Conservation (phyloP, 2,329 filamentous ascomycete genomes). For the Ophiostoma tasmaniense region DNA sequence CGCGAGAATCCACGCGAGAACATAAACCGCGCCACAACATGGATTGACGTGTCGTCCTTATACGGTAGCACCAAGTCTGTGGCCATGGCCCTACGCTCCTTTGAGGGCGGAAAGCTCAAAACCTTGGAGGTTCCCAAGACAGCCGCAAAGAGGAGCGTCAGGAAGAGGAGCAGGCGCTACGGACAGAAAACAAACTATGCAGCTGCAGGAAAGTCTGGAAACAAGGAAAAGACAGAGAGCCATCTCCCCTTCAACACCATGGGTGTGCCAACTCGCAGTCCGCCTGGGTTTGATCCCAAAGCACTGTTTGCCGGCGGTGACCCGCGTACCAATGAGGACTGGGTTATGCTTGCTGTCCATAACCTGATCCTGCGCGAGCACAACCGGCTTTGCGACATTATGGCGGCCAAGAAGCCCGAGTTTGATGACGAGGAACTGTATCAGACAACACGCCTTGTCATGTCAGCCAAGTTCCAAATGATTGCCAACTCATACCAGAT, state of each 20-base stretch:
- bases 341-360: slow-evolving; percentile 19
- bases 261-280: background rate
- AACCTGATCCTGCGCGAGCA: slow-evolving; percentile 19
- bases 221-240: background rate
- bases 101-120: slow-evolving; percentile 16
- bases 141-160: background rate
- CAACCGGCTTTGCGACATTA: slow-evolving; percentile 19
- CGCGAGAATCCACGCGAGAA: slow-evolving; percentile 18
- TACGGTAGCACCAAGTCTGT: slow-evolving; percentile 19
- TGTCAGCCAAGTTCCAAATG: slow-evolving; percentile 19
- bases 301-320: slow-evolving; percentile 19
- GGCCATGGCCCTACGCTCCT: slow-evolving; percentile 14
- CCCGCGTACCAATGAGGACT: slow-evolving; percentile 21
- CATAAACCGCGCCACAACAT: slow-evolving; percentile 18
- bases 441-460: slow-evolving; percentile 18
- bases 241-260: background rate
- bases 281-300: slow-evolving; percentile 8
- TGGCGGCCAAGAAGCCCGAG: slow-evolving; percentile 14
- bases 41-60: slow-evolving; percentile 19
- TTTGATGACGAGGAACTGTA: slow-evolving; percentile 19
- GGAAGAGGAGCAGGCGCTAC: background rate
- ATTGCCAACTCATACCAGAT: slow-evolving; percentile 21
- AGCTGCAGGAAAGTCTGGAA: background rate
- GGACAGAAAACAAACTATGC: background rate
- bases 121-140: slow-evolving; percentile 12